Evolutionary conservation across 2,329 filamentous ascomycete genomes (phyloP), one percentile per base, ranked within the genome.

Genomic region (Coniochaeta ligniaria): DNA sequence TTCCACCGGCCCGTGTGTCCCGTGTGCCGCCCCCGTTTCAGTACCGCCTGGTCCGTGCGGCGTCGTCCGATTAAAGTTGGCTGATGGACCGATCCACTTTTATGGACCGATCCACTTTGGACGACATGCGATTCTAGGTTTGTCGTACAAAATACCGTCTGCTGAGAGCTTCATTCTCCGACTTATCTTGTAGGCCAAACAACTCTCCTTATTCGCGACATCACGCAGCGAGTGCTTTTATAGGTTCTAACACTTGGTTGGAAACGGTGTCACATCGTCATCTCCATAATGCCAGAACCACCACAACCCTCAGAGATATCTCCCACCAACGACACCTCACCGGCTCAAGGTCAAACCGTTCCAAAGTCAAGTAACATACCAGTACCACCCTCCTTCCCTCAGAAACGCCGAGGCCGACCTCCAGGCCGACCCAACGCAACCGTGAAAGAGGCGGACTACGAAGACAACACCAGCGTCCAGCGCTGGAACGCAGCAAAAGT

Each of bases 391-490:
- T 58, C 64, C 8, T 69, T 69, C 41, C 65, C 66, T 24, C 66
- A 65, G 58, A 66, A 66, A 43, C 64, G 68, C 28, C 66, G 68
- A 2, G 68, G 68, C 16, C 65, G 68, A 7, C 68, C 68, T 1
- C 68, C 68, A 1, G 68, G 68, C 17, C 64, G 68, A 2, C 68
- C 68, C 16, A 70, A 70, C 56, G 62, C 60, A 35, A 67, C 64
- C 7, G 66, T 68, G 1, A 62, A 62, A 45, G 68, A 70, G 50
- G 58, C 62, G 24, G 67, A 70, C 31, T 70, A 67, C 59, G 61
- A 63, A n/a, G 41, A 62, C 8, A 66, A 70, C 52, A 58, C 63
- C 0, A 54, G 65, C 12, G 68, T 70, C 22, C 61, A 64, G 59
- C 61, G 57, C 0, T 70, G 68, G 68, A 70, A 69, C 59, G 61